phyloP scores from a whole-genome alignment of 116 monocot genomes.

The Phalaenopsis hybrid region DNA sequence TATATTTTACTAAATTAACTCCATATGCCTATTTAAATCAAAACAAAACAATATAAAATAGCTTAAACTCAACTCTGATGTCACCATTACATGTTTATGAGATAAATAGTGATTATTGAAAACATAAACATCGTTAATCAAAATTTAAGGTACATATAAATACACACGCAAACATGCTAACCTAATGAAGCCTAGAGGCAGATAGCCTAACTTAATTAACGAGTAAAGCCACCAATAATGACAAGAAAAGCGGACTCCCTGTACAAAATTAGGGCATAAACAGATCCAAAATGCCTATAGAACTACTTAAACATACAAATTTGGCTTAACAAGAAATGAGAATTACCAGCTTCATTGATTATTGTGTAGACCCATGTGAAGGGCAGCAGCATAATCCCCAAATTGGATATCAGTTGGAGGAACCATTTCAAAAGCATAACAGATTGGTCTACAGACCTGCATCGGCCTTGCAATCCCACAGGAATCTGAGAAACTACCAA shows the following conservation, averaged over 20 bases:
- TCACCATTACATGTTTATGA: neutral
- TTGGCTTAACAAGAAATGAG: neutral
- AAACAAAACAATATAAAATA: neutral
- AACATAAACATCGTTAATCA: neutral
- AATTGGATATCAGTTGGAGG: conserved; percentile 29
- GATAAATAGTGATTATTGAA: neutral
- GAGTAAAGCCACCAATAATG: neutral
- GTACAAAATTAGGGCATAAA: neutral
- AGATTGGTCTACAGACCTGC: conserved; percentile 37
- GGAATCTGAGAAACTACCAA: conserved; percentile 25
- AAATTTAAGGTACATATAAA: neutral
- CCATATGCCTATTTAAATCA: neutral
- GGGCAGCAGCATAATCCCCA: conserved; percentile 22
- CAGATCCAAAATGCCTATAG: too few species aligned
- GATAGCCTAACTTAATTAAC: neutral
- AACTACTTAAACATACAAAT: neutral
- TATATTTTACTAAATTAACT: too few species aligned
- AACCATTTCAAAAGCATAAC: conserved; percentile 60
- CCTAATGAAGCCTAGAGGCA: neutral
- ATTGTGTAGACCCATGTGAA: conserved; percentile 17
- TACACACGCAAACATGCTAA: neutral
- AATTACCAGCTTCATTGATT: neutral
- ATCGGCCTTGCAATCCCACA: conserved; percentile 16
- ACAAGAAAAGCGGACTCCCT: neutral
- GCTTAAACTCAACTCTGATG: neutral